A percentile compares a stretch with the other conserved stretches of the same genome.
Conservation (phyloP, 1,284 basidiomycete species). For the Moesziomyces parantarcticus region DNA sequence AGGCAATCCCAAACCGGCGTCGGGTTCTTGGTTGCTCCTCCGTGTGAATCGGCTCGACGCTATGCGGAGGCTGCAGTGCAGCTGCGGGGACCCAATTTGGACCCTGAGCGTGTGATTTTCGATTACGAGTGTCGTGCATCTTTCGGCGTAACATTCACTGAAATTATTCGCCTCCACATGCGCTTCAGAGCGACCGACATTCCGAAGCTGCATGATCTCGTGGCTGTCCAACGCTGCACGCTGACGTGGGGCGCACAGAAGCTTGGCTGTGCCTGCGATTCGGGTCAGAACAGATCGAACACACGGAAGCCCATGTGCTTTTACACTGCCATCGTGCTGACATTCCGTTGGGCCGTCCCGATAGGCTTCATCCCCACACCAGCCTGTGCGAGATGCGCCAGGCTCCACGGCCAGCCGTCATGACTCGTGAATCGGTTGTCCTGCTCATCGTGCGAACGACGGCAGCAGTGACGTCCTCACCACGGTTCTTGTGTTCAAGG, state of each 20-base stretch:
- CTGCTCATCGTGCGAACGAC: too few species aligned
- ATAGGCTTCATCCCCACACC: too few species aligned
- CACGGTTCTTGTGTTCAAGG: too few species aligned
- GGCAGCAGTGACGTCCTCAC: too few species aligned
- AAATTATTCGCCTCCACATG: neutral
- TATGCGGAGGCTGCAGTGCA: slow-evolving; percentile 8
- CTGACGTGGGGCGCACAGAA: neutral
- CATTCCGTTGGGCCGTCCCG: too few species aligned
- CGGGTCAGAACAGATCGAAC: too few species aligned
- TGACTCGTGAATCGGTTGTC: too few species aligned
- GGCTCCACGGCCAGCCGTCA: too few species aligned
- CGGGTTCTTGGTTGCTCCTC: neutral
- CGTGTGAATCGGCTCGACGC: neutral
- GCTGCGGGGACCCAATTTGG: slow-evolving; percentile 9
- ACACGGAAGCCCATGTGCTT: slow-evolving; percentile 3
- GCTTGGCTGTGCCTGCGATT: too few species aligned
- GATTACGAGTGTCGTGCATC: too few species aligned
- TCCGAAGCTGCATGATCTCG: neutral
- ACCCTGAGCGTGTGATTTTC: neutral
- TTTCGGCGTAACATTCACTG: neutral
- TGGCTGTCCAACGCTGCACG: neutral
- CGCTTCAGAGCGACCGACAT: neutral
- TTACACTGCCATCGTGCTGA: slow-evolving; percentile 1
- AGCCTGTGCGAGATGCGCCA: too few species aligned
- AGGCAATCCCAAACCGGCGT: neutral